Conservation (phyloP, 1,284 basidiomycete genomes). For the Megacollybia platyphylla region DNA sequence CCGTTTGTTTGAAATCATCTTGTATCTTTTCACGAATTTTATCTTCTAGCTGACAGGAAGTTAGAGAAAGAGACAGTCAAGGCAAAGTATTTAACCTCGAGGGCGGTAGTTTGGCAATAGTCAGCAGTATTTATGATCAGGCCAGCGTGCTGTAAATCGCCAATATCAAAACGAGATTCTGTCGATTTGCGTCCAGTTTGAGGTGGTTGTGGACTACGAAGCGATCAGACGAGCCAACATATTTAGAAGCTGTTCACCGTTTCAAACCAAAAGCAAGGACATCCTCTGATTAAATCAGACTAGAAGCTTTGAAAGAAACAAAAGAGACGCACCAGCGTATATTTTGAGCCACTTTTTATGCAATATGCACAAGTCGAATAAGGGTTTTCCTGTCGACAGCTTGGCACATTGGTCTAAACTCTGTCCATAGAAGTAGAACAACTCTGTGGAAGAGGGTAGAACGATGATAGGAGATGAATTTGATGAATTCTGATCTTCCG, state of each 20-base stretch:
- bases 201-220: slow-evolving; percentile 19
- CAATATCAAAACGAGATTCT: slow-evolving; percentile 65
- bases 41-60: slow-evolving; percentile 64
- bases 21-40: slow-evolving; percentile 78
- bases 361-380: slow-evolving; percentile 68
- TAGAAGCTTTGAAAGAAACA: slow-evolving; percentile 1
- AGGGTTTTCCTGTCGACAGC: slow-evolving; percentile 67
- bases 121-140: slow-evolving; percentile 94
- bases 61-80: not conserved
- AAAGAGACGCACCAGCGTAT: slow-evolving; percentile 65
- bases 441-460: slow-evolving; percentile 86
- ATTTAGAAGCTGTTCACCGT: slow-evolving; percentile 24
- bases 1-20: slow-evolving; percentile 60
- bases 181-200: slow-evolving; percentile 47
- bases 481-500: slow-evolving; percentile 29
- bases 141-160: slow-evolving; percentile 71
- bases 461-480: slow-evolving; percentile 47
- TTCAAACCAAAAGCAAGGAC: slow-evolving; percentile 67
- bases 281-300: slow-evolving; percentile 45
- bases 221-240: not conserved
- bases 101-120: slow-evolving; percentile 88
- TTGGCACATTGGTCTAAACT: slow-evolving; percentile 90
- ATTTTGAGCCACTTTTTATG: slow-evolving; percentile 91
- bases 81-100: slow-evolving; percentile 44
- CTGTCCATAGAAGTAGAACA: slow-evolving; percentile 96